A percentile compares a stretch with the other conserved stretches of the same genome.
These are phyloP conservation scores for Diaporthe citrichinensis DNA, from an alignment of 2,329 filamentous ascomycete species.

Conservation along the genomic window DNA sequence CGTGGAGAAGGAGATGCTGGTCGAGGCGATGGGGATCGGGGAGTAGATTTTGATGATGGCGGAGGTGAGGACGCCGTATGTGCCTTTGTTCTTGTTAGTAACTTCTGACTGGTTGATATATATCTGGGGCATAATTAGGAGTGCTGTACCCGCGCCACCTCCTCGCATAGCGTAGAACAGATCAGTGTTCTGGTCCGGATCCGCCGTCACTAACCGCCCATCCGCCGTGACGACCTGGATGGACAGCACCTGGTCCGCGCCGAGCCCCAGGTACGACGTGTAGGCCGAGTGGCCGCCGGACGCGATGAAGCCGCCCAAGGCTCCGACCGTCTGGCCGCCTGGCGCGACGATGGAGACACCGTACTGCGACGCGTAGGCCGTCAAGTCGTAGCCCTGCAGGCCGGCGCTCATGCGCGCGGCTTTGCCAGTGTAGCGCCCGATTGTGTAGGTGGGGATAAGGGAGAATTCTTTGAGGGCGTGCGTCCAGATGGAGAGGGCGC, in stretches of 20 bases:
- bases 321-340: constrained; percentile 59
- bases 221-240: constrained; percentile 56
- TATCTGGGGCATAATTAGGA: background rate
- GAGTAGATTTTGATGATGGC: constrained; percentile 22
- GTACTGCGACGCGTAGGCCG: constrained; percentile 48
- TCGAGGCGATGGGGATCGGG: background rate
- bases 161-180: constrained; percentile 53
- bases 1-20: constrained; percentile 21
- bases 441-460: background rate
- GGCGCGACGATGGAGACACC: constrained; percentile 51
- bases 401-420: constrained; percentile 56
- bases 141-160: constrained; percentile 56
- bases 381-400: constrained; percentile 52
- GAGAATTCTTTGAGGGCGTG: constrained; percentile 60
- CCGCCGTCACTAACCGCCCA: constrained; percentile 51
- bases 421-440: constrained; percentile 49
- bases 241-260: constrained; percentile 60
- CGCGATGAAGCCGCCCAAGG: constrained; percentile 62
- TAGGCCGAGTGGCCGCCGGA: constrained; percentile 66
- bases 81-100: background rate
- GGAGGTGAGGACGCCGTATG: constrained; percentile 28
- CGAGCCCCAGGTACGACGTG: constrained; percentile 62
- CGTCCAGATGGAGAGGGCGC: constrained; percentile 64
- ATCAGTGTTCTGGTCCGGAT: constrained; percentile 56
- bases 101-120: background rate